These are phyloP conservation scores for Cordyceps cateniannulata DNA, from an alignment of 2,329 filamentous ascomycete genomes.

Conservation along the genomic window DNA sequence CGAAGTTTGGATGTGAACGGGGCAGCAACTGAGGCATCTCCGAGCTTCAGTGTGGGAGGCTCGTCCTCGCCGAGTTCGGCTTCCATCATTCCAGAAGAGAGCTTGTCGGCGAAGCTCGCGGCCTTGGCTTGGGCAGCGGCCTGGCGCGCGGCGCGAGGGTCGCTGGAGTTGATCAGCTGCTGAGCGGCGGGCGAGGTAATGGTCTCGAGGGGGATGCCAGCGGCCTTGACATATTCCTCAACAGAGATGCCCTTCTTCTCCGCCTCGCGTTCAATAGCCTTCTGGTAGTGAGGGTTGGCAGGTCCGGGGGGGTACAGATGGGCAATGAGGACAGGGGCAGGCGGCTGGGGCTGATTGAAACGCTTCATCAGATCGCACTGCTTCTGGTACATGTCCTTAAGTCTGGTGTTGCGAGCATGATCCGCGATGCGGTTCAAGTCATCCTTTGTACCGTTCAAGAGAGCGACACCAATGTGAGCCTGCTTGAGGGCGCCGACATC, in stretches of 20 bases:
- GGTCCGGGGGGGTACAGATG: constrained; percentile 91
- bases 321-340: constrained; percentile 84
- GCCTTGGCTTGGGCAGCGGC: constrained; percentile 66
- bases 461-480: constrained; percentile 91
- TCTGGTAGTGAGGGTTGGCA: constrained; percentile 87
- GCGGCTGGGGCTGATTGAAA: constrained; percentile 91
- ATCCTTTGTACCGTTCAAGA: constrained; percentile 89
- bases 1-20: constrained; percentile 97
- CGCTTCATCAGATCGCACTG: constrained; percentile 85
- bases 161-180: constrained; percentile 40
- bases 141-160: constrained; percentile 28
- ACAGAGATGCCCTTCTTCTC: constrained; percentile 66
- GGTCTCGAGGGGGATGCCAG: constrained; percentile 51
- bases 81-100: constrained; percentile 85
- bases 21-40: constrained; percentile 92
- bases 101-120: constrained; percentile 74
- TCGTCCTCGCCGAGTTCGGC: constrained; percentile 81
- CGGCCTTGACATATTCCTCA: constrained; percentile 48
- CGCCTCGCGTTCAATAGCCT: constrained; percentile 82
- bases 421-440: constrained; percentile 89
- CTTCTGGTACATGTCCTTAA: constrained; percentile 99
- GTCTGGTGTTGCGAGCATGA: constrained; percentile 87
- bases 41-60: constrained; percentile 91
- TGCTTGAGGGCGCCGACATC: constrained; percentile 97
- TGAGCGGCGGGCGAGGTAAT: constrained; percentile 62